These are phyloP conservation scores for Xylariaceae sp. DNA, from an alignment of 2,329 filamentous ascomycete genomes.

Conservation along the genomic window DNA sequence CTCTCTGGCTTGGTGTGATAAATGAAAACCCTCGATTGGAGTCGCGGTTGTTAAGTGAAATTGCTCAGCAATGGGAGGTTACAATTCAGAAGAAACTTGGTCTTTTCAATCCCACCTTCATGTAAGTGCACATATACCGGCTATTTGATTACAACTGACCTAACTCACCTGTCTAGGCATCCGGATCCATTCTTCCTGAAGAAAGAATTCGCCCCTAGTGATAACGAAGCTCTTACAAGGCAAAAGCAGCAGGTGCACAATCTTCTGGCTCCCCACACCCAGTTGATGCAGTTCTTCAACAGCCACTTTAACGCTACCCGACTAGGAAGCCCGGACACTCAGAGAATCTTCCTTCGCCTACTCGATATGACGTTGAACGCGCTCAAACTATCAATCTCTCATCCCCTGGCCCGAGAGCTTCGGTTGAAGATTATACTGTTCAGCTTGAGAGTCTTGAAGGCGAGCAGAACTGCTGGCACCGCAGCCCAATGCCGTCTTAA, in stretches of 20 bases:
- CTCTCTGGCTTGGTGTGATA: conserved; percentile 93
- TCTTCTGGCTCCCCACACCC: conserved; percentile 78
- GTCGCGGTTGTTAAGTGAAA: conserved; percentile 76
- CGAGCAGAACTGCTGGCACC: conserved; percentile 61
- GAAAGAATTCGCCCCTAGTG: conserved; percentile 88
- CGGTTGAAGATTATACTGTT: conserved; percentile 85
- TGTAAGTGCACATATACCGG: conserved; percentile 38
- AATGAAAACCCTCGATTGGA: conserved; percentile 91
- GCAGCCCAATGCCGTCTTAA: conserved; percentile 75
- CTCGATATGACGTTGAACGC: conserved; percentile 74
- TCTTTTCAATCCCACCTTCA: conserved; percentile 69
- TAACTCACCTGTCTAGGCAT: conserved; percentile 47
- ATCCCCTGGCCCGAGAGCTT: conserved; percentile 87
- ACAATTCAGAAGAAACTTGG: conserved; percentile 73
- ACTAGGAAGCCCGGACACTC: conserved; percentile 75
- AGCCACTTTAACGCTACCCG: conserved; percentile 94
- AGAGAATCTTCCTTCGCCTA: conserved; percentile 75
- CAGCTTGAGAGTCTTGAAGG: conserved; percentile 68
- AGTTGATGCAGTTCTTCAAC: conserved; percentile 79
- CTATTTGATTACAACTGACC: conserved; percentile 29
- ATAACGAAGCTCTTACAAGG: conserved; percentile 67
- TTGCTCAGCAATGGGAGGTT: conserved; percentile 85
- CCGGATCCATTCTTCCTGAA: conserved; percentile 85
- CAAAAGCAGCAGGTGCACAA: conserved; percentile 76
- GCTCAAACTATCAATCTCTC: conserved; percentile 62